These are phyloP conservation scores for Chondrostereum purpureum DNA, from an alignment of 1,284 basidiomycete species.

Conservation along the genomic window DNA sequence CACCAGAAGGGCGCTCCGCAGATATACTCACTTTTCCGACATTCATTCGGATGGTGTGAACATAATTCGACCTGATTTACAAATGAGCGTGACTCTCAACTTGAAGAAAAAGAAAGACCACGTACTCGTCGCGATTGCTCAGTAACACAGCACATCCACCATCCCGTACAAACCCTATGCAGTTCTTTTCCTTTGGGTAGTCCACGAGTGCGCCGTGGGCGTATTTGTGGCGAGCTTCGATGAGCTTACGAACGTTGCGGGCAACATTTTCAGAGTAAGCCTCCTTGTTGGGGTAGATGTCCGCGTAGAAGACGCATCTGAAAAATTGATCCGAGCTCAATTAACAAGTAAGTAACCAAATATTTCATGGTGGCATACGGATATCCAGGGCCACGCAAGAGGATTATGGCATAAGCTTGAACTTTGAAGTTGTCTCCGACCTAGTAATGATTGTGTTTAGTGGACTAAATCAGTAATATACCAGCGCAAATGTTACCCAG, in stretches of 20 bases:
- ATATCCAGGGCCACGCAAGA: slow-evolving; percentile 79
- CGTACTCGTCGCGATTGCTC: slow-evolving; percentile 48
- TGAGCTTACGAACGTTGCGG: slow-evolving; percentile 42
- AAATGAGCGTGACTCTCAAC: neutral
- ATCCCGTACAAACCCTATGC: slow-evolving; percentile 67
- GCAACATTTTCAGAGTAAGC: slow-evolving; percentile 54
- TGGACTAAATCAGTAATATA: neutral
- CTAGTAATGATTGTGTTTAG: slow-evolving; percentile 27
- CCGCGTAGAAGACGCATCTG: slow-evolving; percentile 90
- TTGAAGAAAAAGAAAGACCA: slow-evolving; percentile 1
- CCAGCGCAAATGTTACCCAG: slow-evolving; percentile 42
- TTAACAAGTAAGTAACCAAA: neutral
- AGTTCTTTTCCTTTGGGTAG: slow-evolving; percentile 51
- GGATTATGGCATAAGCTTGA: slow-evolving; percentile 83
- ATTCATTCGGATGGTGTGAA: slow-evolving; percentile 54
- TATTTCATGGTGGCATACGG: slow-evolving; percentile 42
- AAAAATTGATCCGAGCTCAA: neutral
- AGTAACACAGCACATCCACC: slow-evolving; percentile 68
- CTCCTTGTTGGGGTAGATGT: slow-evolving; percentile 70
- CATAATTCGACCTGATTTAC: slow-evolving; percentile 18
- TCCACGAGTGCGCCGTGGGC: slow-evolving; percentile 60
- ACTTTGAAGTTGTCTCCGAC: slow-evolving; percentile 64
- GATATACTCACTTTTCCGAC: slow-evolving; percentile 52
- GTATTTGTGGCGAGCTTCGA: slow-evolving; percentile 53
- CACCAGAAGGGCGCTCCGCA: neutral